Base-by-base conservation (phyloP, 2,329 filamentous ascomycete genomes). In the Bipolaris bicolor region DNA sequence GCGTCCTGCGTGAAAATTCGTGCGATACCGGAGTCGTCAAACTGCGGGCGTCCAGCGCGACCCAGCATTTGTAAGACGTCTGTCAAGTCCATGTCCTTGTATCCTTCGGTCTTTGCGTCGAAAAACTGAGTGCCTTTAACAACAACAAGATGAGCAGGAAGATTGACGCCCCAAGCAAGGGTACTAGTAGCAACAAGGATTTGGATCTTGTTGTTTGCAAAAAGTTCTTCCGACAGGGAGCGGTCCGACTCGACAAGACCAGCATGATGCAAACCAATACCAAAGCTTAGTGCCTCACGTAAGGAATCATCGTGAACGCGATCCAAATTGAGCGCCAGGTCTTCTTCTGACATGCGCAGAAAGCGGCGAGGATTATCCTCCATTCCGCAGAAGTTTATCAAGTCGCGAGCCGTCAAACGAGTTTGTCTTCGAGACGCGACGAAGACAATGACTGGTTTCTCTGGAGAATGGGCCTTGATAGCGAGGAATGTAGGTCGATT, bases 91-190 rank as follows among this genome's bases (percentile, higher is more conserved):
- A 99, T 99, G 76, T 99, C 96, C 73, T 91, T 95, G 79, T 99
- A 99, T 0, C 90, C 94, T 79, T 98, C 95, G 4, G 91, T 95
- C 78, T 99, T 99, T 37, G 95, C 95, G 69, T 99, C 95, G 73
- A 96, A 99, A 79, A 91, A 99, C 71, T 99, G 96, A 0, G 95
- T 99, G 52, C 95, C 95, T 76, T 99, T 99, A 58, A 99, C 96
- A 1, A 99, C 91, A 2, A 99, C 95, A 5, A 99, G 83, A 78
- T 99, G 96, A 1, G 96, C 95, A 0, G 96, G 96, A 69, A 99
- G 81, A 74, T 99, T 99, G 69, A 99, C 94, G 78, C 95, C 96
- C 95, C 95, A 99, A 0, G 95, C 95, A 24, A 99, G 84, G 0
- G 96, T 99, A 73, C 92, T 96, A 0, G 95, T 99, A 3, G 95